Base-by-base conservation (phyloP, 1,139 yeast species). In the Scheffersomyces lignicola region DNA sequence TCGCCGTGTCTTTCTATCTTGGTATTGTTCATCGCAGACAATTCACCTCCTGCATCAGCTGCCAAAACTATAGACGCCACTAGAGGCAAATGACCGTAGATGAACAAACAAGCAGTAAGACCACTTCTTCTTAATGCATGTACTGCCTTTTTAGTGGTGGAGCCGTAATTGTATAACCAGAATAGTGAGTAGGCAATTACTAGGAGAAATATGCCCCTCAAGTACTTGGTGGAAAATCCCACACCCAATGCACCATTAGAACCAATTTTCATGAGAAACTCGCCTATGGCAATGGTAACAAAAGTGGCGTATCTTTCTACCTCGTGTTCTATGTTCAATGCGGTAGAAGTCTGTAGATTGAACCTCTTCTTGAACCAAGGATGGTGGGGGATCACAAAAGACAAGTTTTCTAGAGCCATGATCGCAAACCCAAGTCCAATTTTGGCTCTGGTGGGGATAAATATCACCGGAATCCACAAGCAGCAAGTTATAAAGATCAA, bases 221-320 rank as follows among this genome's bases (percentile, higher is more conserved):
- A 72, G 14, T 73, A 60, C 32, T 64, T 65, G 11, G 47, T 49
- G 32, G 69, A 64, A 44, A 80, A 60, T 1, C 82, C 82, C 3
- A 55, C 45, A 1, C 74, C 76, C 31, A 77, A 60, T 0, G 79
- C 73, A 10, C 68, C 62, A 1, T 56, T 54, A 2, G 80, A 73
- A n/a, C 78, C 81, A n/a, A 76, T 63, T 36, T 73, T 75, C 46
- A 73, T 78, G 18, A 80, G 57, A 44, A 76, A 80, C 45, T 80
- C 86, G 18, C 87, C 87, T 45, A 80, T 65, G 6, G 84, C 84
- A 57, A 80, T 79, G 42, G 80, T 74, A 35, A 69, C 80, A 50
- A 80, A 80, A 0, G 79, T 75, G 2, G 72, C 67, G 48, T 69
- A 70, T 38, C 87, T 56, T 51, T 80, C 87, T 14, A 77, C 83